Base-by-base conservation (phyloP, 257 asterid genomes). In the Penstemon barbatus region DNA sequence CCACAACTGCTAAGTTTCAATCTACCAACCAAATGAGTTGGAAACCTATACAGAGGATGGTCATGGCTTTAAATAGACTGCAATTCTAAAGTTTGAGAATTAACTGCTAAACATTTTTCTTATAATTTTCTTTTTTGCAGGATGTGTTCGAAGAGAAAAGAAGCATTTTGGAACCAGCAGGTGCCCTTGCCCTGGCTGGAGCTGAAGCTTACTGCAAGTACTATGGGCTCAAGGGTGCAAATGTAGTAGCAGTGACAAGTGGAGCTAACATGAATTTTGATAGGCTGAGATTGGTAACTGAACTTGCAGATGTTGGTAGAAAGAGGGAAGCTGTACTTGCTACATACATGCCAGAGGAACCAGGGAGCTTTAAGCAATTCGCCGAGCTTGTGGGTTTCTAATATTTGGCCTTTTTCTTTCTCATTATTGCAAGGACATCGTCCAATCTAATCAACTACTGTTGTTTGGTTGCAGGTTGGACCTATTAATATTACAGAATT, bases 181-280 rank as follows among this genome's bases (percentile, higher is more conserved):
- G 97, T 74, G 97, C 96, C 66, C 97, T 91, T 82, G 84, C 97
- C 66, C 85, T 91, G 44, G 97, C 97, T 43, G 96, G 97, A 75
- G 97, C 97, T 36, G 91, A 86, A 80, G 95, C 97, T 53, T 91
- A 91, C 75, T 91, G 95, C 90, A 85, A 83, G 63, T 83, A 88
- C 66, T 86, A 86, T 73, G 88, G 87, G 56, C 79, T 86, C 68
- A 75, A 82, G 89, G 89, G 79, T 61, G 88, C 75, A 78, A 91
- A 88, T 61, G 89, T 91, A 43, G 90, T 91, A 44, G 96, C 91
- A 69, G 74, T 91, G 72, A 83, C 96, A 36, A 91, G 96, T 69
- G 97, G 97, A 66, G 97, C 97, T 52, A 91, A 88, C 75, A 88
- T 91, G 97, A 91, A 91, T 79, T 91, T 91, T 68, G 97, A 91